Evolutionary conservation across 768 basidiomycete genomes (phyloP).

Genomic region (Mycena vulgaris): DNA sequence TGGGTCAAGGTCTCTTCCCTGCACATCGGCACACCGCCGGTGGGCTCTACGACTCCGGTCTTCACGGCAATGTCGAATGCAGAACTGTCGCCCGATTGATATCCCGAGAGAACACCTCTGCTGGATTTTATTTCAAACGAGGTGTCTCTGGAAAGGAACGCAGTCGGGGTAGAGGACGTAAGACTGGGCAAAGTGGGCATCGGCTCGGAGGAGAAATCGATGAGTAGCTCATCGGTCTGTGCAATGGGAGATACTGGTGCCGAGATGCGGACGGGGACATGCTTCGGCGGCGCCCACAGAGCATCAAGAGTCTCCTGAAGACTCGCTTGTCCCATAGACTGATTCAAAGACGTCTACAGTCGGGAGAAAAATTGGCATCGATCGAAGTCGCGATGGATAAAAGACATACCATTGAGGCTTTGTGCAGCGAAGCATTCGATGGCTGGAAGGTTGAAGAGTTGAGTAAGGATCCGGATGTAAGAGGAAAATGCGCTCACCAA

Average conservation of each 20-base stretch:
- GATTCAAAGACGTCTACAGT: conserved; percentile 24
- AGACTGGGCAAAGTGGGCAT: conserved; percentile 28
- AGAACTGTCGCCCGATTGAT: conserved; percentile 21
- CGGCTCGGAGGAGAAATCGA: conserved; percentile 29
- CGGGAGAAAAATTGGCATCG: background rate
- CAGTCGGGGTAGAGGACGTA: background rate
- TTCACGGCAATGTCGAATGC: background rate
- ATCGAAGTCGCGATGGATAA: background rate
- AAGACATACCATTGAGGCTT: conserved; percentile 19
- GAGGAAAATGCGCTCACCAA: conserved; percentile 4
- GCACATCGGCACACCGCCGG: background rate
- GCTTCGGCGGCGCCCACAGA: conserved; percentile 35
- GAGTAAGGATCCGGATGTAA: background rate
- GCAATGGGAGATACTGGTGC: conserved; percentile 26
- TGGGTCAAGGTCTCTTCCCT: conserved; percentile 31
- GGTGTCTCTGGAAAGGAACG: conserved; percentile 10
- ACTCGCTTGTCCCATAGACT: conserved; percentile 1
- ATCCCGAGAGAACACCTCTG: conserved; percentile 1
- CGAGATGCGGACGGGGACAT: conserved; percentile 31
- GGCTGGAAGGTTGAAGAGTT: conserved; percentile 1
- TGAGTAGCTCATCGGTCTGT: conserved; percentile 17
- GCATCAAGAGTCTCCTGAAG: conserved; percentile 35
- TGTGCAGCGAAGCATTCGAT: conserved; percentile 11
- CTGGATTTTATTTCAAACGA: conserved; percentile 23
- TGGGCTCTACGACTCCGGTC: background rate